Base-by-base conservation (phyloP, 2,329 filamentous ascomycete genomes). In the Hymenoscyphus repandus region DNA sequence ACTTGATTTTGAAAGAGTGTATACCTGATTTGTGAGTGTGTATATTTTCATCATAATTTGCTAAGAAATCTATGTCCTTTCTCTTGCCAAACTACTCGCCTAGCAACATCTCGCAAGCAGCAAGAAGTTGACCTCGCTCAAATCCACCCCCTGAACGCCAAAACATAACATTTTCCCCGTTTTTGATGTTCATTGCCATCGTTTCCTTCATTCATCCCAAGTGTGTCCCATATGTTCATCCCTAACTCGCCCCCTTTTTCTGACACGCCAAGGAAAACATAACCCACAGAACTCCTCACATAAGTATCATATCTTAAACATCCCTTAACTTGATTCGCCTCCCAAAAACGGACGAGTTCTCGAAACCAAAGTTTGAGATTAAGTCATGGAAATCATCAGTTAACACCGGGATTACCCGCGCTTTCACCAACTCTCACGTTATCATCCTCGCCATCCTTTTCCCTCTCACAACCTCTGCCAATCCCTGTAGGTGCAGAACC, bases 371-470 rank as follows among this genome's bases (percentile, higher is more conserved):
- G 34, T 37, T 37, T 17, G 15, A 17, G 34, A 9, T n/a, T 5
- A 3, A 27, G 22, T 27, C 22, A 27, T 27, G 7, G 7, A 11
- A 27, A 45, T 53, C 44, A 56, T 36, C 49, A 51, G 45, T 53
- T 37, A 47, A 70, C 70, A 0, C 70, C 67, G 11, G 56, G 47
- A 58, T 77, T 82, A 1, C 79, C 77, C 1, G 80, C 80, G 55
- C 80, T 83, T 69, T 84, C 80, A 1, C 80, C 80, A 27, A 84
- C 79, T 46, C 73, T 72, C 39, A 84, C 66, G 62, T 81, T 79
- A 42, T 82, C 79, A 39, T 82, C 79, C 42, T 83, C 80, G 6
- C 33, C 53, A 11, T 58, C 55, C 41, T 53, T 69, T 45, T 77
- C 74, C 7, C 73, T 66, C 10, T 74, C 72, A 6, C 68, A 61